These are phyloP conservation scores for Plenodomus tracheiphilus DNA, from an alignment of 2,329 filamentous ascomycete genomes.

Conservation along the genomic window DNA sequence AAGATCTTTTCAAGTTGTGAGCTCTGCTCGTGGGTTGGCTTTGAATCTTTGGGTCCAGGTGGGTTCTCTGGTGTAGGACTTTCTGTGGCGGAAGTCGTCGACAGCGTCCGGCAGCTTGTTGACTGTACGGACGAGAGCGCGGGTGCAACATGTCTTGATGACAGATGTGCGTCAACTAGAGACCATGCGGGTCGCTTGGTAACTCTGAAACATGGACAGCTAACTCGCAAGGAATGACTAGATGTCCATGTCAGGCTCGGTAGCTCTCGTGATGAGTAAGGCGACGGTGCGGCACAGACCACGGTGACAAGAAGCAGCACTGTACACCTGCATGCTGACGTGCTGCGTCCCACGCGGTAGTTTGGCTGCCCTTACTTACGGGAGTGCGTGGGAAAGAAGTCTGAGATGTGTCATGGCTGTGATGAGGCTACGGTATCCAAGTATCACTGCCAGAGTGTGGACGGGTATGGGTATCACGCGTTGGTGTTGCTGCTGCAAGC, in stretches of 20 bases:
- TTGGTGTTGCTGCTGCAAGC: background rate
- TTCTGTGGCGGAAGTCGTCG: background rate
- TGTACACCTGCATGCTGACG: background rate
- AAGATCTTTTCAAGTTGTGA: too few species aligned
- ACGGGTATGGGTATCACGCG: background rate
- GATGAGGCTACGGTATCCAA: too few species aligned
- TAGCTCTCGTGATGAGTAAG: slow-evolving; percentile 32
- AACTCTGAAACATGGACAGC: slow-evolving; percentile 6
- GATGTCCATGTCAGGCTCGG: slow-evolving; percentile 23
- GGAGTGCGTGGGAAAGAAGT: slow-evolving; percentile 20
- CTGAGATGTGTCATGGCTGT: slow-evolving; percentile 11
- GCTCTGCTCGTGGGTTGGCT: too few species aligned
- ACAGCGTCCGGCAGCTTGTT: too few species aligned
- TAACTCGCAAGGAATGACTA: slow-evolving; percentile 9
- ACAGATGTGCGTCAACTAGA: slow-evolving; percentile 2
- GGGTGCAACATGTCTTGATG: background rate
- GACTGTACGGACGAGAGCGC: too few species aligned
- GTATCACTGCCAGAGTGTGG: background rate
- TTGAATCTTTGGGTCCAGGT: slow-evolving; percentile 13
- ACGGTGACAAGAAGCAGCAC: slow-evolving; percentile 2
- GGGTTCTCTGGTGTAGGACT: slow-evolving; percentile 1
- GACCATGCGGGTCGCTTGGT: background rate
- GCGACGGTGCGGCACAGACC: slow-evolving; percentile 18
- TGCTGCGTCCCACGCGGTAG: slow-evolving; percentile 5
- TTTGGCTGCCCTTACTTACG: slow-evolving; percentile 30